Conservation (phyloP, 768 basidiomycete species). For the Lactarius pseudohatsudake region DNA sequence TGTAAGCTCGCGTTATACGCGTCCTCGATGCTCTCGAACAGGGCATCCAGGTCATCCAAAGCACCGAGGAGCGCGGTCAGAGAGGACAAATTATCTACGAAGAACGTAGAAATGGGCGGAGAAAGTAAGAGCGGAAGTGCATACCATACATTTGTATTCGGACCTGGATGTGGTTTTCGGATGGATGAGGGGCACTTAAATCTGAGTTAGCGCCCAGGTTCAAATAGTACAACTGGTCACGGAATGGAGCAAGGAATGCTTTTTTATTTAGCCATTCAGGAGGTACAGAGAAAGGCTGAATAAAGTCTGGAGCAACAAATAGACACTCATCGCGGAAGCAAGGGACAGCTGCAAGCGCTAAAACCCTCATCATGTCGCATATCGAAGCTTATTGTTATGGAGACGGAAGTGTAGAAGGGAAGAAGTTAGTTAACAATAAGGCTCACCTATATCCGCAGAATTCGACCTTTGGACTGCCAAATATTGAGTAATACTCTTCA, state of each 20-base stretch:
- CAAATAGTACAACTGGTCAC: conserved; percentile 15
- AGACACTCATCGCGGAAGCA: background rate
- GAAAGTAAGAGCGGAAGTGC: conserved; percentile 33
- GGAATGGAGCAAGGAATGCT: background rate
- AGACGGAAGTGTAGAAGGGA: background rate
- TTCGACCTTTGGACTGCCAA: conserved; percentile 84
- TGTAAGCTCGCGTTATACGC: conserved; percentile 62
- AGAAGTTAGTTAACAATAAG: conserved; percentile 22
- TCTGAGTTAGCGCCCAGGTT: background rate
- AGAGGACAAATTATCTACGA: conserved; percentile 81
- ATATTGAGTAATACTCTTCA: conserved; percentile 13
- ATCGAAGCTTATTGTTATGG: conserved; percentile 13
- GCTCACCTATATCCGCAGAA: conserved; percentile 95
- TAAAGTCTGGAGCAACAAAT: conserved; percentile 3
- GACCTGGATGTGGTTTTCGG: conserved; percentile 92
- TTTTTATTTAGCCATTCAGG: background rate
- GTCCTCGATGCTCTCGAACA: conserved; percentile 70
- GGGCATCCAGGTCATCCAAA: conserved; percentile 71
- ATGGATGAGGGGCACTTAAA: conserved; percentile 86
- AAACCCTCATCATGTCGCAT: conserved; percentile 2
- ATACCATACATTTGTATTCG: conserved; percentile 99
- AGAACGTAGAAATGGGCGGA: background rate
- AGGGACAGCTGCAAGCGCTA: background rate
- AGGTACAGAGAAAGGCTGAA: background rate
- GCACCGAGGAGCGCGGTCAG: conserved; percentile 76